Evolutionary conservation across 352 stramenopile genomes (phyloP), one percentile per base, ranked within the genome.

Genomic region (Pythium biforme): DNA sequence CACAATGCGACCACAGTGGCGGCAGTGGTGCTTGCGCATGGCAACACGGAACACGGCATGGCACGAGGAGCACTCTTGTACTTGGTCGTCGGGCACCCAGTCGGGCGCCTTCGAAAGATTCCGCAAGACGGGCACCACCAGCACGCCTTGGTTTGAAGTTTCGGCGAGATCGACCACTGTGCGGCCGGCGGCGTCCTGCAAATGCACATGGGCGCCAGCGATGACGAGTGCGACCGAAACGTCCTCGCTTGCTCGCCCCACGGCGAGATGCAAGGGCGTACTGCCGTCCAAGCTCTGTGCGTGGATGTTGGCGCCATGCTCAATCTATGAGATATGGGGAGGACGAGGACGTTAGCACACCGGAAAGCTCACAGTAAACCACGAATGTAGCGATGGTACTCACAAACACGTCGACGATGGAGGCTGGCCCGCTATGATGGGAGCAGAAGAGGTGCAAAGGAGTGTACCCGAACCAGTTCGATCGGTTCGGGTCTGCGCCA

Each of bases 391-490:
- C n/a, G 45, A 52, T 17, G 11, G 25, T 10, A 88, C 84, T 73
- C 87, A 94, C 86, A 74, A 95, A 93, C 58, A 87, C 70, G 64
- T 89, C 80, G 53, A 94, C 73, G 59, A 92, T 72, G 2, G 79
- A 86, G 3, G 73, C 73, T 1, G 86, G 86, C 2, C 81, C 86
- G 26, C 61, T 82, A 40, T 95, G 84, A 41, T 95, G 86, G 0
- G 86, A 82, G 55, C 86, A 95, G 46, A 95, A 94, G n/a, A 92
- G 69, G 59, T 95, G 86, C 45, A 95, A 58, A 22, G 86, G 72
- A 1, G 84, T 92, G 77, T 95, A 95, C 46, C 86, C 86, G 55
- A 95, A 94, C 86, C 86, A 95, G 53, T 95, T 95, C 0, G 75
- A 61, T 49, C 70, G 60, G 57, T 90, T 94, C 11, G 86, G 81